A percentile compares a stretch with the other conserved stretches of the same genome.
Evolutionary conservation across 176 grass and related monocot genomes (phyloP).

Genomic region (Cenchrus fungigraminus): DNA sequence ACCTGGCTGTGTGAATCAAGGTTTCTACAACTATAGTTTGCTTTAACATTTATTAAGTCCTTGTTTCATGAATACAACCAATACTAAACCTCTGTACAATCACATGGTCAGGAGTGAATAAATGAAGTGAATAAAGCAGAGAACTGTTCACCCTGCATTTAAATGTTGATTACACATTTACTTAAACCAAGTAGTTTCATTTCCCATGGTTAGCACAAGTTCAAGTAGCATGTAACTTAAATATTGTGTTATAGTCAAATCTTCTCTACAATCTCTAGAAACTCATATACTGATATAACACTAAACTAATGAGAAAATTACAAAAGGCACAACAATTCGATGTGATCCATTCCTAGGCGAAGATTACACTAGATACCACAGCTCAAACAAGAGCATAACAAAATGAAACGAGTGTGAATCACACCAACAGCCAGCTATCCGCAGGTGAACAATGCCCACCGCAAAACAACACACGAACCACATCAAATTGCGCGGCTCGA

Average conservation of each 20-base stretch:
- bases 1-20: not conserved
- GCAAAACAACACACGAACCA: not conserved
- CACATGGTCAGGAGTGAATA: not conserved
- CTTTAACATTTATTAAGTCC: too few relatives aligned
- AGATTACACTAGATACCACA: not conserved
- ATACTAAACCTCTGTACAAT: not conserved
- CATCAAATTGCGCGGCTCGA: not conserved
- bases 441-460: not conserved
- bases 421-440: not conserved
- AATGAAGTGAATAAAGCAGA: constrained; percentile 7
- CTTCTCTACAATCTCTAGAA: not conserved
- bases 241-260: not conserved
- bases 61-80: not conserved
- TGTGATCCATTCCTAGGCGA: not conserved
- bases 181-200: not conserved
- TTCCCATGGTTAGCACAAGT: not conserved
- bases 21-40: not conserved
- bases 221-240: not conserved
- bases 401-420: not conserved
- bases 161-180: not conserved
- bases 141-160: not conserved
- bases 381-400: not conserved
- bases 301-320: not conserved
- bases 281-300: not conserved
- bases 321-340: not conserved